A percentile compares a stretch with the other conserved stretches of the same genome.
These are phyloP conservation scores for Blastobotrys ciferrii DNA, from an alignment of 1,139 yeast genomes.

Conservation along the genomic window DNA sequence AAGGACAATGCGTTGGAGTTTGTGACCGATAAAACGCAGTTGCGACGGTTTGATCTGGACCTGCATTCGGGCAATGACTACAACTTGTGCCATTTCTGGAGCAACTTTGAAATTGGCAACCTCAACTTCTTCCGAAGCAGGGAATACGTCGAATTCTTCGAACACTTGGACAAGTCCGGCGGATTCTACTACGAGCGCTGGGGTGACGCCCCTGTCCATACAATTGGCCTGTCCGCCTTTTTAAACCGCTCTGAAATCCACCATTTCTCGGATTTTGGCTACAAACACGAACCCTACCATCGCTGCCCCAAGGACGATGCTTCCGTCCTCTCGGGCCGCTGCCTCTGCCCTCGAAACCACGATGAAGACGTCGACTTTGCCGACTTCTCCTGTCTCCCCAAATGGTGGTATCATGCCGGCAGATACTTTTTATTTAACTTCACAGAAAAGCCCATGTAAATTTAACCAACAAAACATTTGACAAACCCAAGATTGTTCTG, in stretches of 20 bases:
- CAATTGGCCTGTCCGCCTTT: conserved; percentile 68
- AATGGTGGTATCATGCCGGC: conserved; percentile 74
- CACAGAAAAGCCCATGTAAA: conserved; percentile 18
- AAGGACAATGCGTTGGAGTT: conserved; percentile 64
- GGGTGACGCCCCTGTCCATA: conserved; percentile 99
- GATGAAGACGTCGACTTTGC: conserved; percentile 56
- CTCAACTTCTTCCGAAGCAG: conserved; percentile 76
- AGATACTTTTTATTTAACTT: conserved; percentile 34
- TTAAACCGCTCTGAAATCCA: conserved; percentile 68
- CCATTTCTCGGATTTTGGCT: conserved; percentile 91
- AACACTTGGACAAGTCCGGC: conserved; percentile 65
- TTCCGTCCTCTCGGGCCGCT: conserved; percentile 53
- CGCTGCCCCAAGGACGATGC: conserved; percentile 69
- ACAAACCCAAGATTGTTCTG: no score
- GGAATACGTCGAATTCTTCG: conserved; percentile 65
- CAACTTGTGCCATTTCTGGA: conserved; percentile 93
- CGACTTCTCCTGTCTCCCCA: conserved; percentile 68
- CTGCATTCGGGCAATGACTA: conserved; percentile 49
- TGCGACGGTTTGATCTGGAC: conserved; percentile 39
- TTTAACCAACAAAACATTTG: background rate
- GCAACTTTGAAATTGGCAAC: conserved; percentile 86
- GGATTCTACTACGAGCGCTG: conserved; percentile 87
- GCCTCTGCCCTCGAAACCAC: conserved; percentile 54
- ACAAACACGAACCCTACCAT: conserved; percentile 75
- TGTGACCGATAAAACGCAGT: conserved; percentile 54